phyloP scores from a whole-genome alignment of 1,139 yeast genomes.

The Yamadazyma aaseri region DNA sequence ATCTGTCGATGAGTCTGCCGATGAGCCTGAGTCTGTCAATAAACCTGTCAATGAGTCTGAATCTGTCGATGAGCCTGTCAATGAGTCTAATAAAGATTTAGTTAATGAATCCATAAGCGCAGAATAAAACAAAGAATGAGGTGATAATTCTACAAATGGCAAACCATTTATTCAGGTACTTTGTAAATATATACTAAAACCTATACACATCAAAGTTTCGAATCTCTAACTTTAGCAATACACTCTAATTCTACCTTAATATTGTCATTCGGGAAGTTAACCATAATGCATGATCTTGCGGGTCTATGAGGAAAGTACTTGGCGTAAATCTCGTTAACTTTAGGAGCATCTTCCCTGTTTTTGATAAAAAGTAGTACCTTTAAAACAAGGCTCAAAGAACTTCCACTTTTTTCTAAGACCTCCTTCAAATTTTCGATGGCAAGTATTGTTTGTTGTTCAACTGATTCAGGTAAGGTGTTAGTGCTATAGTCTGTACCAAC shows the following conservation, averaged over 20 bases:
- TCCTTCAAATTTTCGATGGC: conserved; percentile 6
- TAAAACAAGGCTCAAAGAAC: conserved; percentile 6
- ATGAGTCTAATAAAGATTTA: no score
- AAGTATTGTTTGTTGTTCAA: conserved; percentile 6
- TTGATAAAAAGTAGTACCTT: conserved; percentile 7
- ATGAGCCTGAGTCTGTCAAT: neutral
- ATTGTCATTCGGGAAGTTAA: conserved; percentile 39
- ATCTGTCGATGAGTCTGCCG: neutral
- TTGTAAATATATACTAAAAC: no score
- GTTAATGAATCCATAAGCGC: no score
- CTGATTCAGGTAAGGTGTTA: conserved; percentile 4
- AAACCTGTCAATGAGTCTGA: no score
- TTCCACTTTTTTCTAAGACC: conserved; percentile 5
- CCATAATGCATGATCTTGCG: conserved; percentile 51
- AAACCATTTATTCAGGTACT: no score
- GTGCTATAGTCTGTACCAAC: conserved; percentile 5
- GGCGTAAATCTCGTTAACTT: conserved; percentile 27
- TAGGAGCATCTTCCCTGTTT: conserved; percentile 5
- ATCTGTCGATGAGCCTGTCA: no score
- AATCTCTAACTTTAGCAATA: conserved; percentile 25
- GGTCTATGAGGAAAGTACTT: conserved; percentile 46
- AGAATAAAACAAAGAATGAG: no score
- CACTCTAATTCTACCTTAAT: conserved; percentile 45
- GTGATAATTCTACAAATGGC: no score
- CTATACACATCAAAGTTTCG: no score